phyloP scores from a whole-genome alignment of 805 yeast species.

The Zygotorulaspora florentina region DNA sequence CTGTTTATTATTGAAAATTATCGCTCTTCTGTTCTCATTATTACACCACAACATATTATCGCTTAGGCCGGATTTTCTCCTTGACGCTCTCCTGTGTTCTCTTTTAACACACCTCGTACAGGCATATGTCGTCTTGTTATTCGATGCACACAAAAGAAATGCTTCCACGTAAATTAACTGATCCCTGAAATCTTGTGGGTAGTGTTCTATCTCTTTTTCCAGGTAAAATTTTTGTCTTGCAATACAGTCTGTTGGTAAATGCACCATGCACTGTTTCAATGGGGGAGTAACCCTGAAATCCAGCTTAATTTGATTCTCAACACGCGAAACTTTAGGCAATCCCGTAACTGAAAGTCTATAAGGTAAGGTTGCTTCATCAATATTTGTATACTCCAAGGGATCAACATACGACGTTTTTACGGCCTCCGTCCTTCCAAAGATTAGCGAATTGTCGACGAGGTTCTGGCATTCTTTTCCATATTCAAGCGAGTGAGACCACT shows the following conservation, averaged over 20 bases:
- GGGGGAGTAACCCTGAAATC: constrained; percentile 66
- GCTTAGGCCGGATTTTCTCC: constrained; percentile 78
- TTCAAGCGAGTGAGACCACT: constrained; percentile 4
- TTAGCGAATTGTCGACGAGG: constrained; percentile 17
- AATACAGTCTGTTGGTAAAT: constrained; percentile 81
- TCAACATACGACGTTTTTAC: constrained; percentile 18
- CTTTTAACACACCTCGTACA: constrained; percentile 88
- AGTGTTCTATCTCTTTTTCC: constrained; percentile 36
- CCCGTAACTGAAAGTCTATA: constrained; percentile 52
- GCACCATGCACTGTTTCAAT: constrained; percentile 56
- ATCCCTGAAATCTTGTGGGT: constrained; percentile 47
- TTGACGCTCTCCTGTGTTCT: constrained; percentile 88
- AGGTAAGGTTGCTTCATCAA: constrained; percentile 32
- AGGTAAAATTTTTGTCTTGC: constrained; percentile 82
- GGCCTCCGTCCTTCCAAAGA: constrained; percentile 24
- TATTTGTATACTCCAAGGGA: constrained; percentile 28
- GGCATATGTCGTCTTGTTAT: constrained; percentile 57
- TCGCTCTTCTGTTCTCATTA: constrained; percentile 69
- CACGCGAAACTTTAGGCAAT: constrained; percentile 80
- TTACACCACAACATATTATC: constrained; percentile 78
- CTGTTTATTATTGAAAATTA: constrained; percentile 89
- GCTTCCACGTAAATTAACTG: constrained; percentile 69
- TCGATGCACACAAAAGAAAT: constrained; percentile 63
- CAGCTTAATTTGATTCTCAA: constrained; percentile 91
- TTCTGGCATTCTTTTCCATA: constrained; percentile 17